Evolutionary conservation across 2,329 filamentous ascomycete genomes (phyloP), one percentile per base, ranked within the genome.

Genomic region (Talaromyces sp.): DNA sequence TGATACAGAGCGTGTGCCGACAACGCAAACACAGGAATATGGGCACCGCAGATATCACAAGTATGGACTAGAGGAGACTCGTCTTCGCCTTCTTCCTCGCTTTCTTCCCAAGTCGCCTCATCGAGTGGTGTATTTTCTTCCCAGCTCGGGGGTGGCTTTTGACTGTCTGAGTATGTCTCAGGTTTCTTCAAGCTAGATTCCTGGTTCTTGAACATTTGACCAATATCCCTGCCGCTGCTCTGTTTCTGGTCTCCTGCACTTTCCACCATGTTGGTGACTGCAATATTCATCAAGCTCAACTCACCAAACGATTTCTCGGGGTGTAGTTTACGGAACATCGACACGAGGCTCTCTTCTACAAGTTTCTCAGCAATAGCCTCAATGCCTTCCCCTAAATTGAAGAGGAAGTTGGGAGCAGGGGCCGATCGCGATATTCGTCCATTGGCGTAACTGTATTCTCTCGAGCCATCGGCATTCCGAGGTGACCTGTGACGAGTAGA

Each of bases 261-360:
- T 47, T 83, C 79, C 1, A 82, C 82, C 88, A 98, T 93, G 71
- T 96, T 96, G 15, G 90, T 89, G 8, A 91, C 92, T 53, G 91
- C 93, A 25, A 98, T 79, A 66, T 97, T 98, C 62, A 98, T 80
- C 57, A 98, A 78, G 65, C 89, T 90, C 19, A 97, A 75, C 66
- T 93, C 90, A 89, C 91, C 96, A 1, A 85, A 86, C 9, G 81
- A 78, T 64, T 82, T 84, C 63, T 89, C 86, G 0, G 86, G 82
- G 65, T 93, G 88, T 13, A 96, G 79, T 64, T 85, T 87, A 15
- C 86, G 85, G 70, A 96, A 92, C 72, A 96, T 84, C 0, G 86
- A 85, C 3, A 92, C 67, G 19, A 96, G 73, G 1, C 82, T 76
- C 63, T 95, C 89, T 4, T 81, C 76, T 0, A 93, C 88, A 1